Evolutionary conservation across 257 asterid genomes (phyloP), one percentile per base, ranked within the genome.

Genomic region (Avicennia marina): DNA sequence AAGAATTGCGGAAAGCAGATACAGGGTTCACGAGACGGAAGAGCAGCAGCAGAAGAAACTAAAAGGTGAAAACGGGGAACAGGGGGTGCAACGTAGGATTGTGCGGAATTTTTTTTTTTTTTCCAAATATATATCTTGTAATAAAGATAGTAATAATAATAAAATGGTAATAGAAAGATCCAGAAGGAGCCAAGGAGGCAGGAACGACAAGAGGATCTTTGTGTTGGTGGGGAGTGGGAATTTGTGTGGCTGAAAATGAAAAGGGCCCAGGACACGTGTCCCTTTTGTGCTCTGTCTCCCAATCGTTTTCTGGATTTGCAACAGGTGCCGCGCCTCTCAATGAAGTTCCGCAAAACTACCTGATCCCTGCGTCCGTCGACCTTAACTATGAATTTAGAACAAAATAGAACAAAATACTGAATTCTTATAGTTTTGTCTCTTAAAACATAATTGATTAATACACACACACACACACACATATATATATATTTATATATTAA

Each of bases 201-300:
- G 79, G 57, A 63, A 38, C 63, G 32, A 50, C 39, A n/a, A n/a
- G n/a, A n/a, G n/a, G n/a, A n/a, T n/a, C n/a, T n/a, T n/a, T n/a
- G 12, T 5, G 2, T 8, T 7, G 7, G 41, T 0, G 2, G 12
- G n/a, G 2, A 33, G 52, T 22, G 45, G 11, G 51, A 27, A 55
- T 61, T 62, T 76, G 95, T n/a, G n/a, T 86, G 95, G 95, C 85
- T 81, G 78, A 66, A 60, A 76, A 25, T 46, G 10, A 8, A 68
- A 27, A 21, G 70, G 75, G 75, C 41, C 63, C 40, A 17, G 0
- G 72, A 53, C 83, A 83, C 87, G 87, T 81, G 95, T 78, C 75
- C n/a, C 8, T 7, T 15, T 41, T 45, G 24, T 19, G 13, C 62
- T n/a, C 10, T 66, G 76, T 52, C 66, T 44, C 58, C 55, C 67